Evolutionary conservation across 2,329 filamentous ascomycete genomes (phyloP), one percentile per base, ranked within the genome.

Genomic region (Hypoxylon sp.): DNA sequence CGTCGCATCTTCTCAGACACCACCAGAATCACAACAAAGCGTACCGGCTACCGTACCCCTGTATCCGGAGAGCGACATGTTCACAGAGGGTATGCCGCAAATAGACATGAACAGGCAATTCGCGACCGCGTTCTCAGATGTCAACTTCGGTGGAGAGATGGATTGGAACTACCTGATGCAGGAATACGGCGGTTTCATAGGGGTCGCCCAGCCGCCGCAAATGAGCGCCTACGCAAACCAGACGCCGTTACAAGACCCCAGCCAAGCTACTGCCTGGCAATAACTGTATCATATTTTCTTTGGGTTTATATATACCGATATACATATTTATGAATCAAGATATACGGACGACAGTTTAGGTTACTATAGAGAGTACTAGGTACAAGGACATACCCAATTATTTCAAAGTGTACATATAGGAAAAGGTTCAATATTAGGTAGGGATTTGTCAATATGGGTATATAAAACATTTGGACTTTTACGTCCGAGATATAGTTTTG

Each of bases 121-220:
- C 60, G 65, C 70, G 5, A 61, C 70, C 16, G 76, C 72, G 12
- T 77, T 76, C 50, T 70, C 73, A 5, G 75, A 77, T 39, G 63
- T 77, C 19, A 74, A 74, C 56, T 73, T 77, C 45, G 74, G 73
- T 23, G 75, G 74, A 29, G 76, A 78, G 59, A 75, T 78, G 70
- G 76, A 77, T 46, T 77, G 74, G 76, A 72, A 74, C 14, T 75
- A 68, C 41, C 55, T 78, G 2, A 61, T 77, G 47, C 72, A 75
- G 51, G 73, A 77, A 59, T 76, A 75, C 46, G 70, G 74, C 41
- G 71, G 72, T 7, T 73, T 71, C 48, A 70, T 54, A 27, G 52
- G 52, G 12, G 37, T 74, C 45, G 63, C 67, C 29, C 46, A 63
- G 6, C 66, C 68, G 7, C 71, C 71, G 2, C 71, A 72, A 39